Evolutionary conservation across 371 early-diverging fungal species (phyloP), one percentile per base, ranked within the genome.

Genomic region (Mucor plumbeus): DNA sequence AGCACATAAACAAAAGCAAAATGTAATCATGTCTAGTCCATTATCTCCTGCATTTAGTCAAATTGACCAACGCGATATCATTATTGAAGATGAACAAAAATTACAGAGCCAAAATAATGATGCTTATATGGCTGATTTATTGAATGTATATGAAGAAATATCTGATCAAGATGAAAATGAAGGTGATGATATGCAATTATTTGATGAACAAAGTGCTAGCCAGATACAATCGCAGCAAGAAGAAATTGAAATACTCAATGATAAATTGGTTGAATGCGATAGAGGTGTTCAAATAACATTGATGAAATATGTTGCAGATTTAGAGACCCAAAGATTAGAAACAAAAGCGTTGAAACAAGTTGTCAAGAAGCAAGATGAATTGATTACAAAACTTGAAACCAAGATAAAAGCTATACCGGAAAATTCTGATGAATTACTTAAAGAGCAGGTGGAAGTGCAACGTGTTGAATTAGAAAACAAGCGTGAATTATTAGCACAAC

Each of bases 361-460:
- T 0, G 67, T 80, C 1, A 44, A 68, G 36, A 80, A 83, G 48
- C 83, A 83, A 70, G 83, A 83, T 17, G 74, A 75, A 21, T 43
- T 83, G 13, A 83, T 83, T 34, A 35, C 61, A 5, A 75, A 69
- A 13, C 55, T 83, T 5, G 83, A 83, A 63, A n/a, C 48, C 14
- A 75, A 74, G 55, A 19, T 72, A 13, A 59, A n/a, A 11, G 35
- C 33, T 4, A 13, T 8, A 8, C n/a, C 50, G 35, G 35, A 38
- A 14, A 26, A 33, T 55, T 33, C 35, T 15, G 62, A 67, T 39
- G 70, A 61, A 34, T 31, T 61, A 31, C 61, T 63, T 55, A 70
- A 68, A 39, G 75, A 78, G 19, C 78, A 81, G 62, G 73, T 81
- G 0, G 76, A 81, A 38, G 58, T 79, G 13, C 82, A 78, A 36